Conservation (phyloP, 2,329 filamentous ascomycete species). For the Calonectria pseudoreteaudii region DNA sequence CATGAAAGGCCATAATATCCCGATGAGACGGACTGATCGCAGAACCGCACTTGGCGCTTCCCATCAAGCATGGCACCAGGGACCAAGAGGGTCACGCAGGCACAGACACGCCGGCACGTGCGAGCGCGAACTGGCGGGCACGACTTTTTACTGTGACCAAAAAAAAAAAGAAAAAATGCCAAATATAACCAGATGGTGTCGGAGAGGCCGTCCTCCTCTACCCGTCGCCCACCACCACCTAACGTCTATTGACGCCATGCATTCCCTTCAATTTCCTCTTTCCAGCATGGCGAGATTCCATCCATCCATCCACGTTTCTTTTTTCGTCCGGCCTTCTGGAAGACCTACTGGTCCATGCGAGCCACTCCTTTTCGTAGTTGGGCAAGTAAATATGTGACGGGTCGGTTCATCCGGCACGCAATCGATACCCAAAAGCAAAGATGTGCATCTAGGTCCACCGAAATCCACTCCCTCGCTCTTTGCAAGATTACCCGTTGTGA, state of each 20-base stretch:
- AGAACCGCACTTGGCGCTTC: conserved; percentile 4
- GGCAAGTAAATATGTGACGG: neutral
- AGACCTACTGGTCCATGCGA: neutral
- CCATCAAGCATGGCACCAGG: neutral
- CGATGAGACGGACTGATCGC: conserved; percentile 3
- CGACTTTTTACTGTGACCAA: neutral
- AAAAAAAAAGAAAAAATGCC: no score
- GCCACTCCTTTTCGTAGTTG: neutral
- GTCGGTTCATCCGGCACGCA: neutral
- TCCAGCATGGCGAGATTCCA: neutral
- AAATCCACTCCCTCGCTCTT: neutral
- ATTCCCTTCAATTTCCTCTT: conserved; percentile 6
- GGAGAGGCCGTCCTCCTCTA: neutral
- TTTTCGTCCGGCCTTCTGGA: neutral
- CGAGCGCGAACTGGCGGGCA: neutral
- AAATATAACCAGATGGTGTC: neutral
- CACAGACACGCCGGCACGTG: neutral
- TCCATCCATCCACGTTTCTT: neutral
- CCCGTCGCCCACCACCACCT: neutral
- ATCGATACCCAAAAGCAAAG: neutral
- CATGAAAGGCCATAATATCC: neutral
- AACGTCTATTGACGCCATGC: neutral
- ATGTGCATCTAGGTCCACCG: neutral
- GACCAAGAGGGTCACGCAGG: neutral
- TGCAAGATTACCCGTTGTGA: neutral